These are phyloP conservation scores for Hordeum marinum DNA, from an alignment of 176 grass and related monocot species.

Conservation along the genomic window DNA sequence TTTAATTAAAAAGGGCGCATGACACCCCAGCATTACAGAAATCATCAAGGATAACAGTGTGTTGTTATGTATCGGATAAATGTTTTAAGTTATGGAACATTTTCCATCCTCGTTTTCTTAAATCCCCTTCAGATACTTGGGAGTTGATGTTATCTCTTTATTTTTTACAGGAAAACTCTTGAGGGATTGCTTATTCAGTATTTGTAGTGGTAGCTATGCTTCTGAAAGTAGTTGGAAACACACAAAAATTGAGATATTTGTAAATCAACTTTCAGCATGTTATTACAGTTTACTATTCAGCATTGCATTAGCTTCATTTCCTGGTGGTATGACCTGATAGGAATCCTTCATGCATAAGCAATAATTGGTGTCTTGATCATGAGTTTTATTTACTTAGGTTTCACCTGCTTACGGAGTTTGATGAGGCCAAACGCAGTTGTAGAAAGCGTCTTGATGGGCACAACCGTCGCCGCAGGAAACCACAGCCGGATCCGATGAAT, in stretches of 20 bases:
- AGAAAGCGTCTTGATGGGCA: constrained; percentile 93
- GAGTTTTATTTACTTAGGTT: constrained; percentile 47
- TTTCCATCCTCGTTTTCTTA: not conserved
- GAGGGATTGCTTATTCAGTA: not conserved
- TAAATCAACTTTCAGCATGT: not conserved
- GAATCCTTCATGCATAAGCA: not conserved
- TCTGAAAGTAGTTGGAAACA: not conserved
- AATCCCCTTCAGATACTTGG: not conserved
- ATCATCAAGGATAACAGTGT: not conserved
- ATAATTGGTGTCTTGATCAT: not conserved
- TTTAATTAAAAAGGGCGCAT: not conserved
- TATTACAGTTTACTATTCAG: not conserved
- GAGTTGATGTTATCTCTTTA: not conserved
- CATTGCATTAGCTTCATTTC: constrained; percentile 3
- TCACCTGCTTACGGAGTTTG: constrained; percentile 84
- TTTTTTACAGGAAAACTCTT: not conserved
- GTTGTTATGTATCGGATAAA: not conserved
- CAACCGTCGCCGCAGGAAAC: constrained; percentile 83
- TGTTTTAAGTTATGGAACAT: not conserved
- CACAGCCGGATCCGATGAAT: constrained; percentile 56
- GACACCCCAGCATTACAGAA: not conserved
- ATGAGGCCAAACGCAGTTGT: constrained; percentile 85
- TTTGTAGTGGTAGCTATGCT: not conserved
- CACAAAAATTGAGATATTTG: not conserved
- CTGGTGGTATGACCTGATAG: not conserved